Evolutionary conservation across 2,329 filamentous ascomycete species (phyloP).

Genomic region (Penicillium sp.): DNA sequence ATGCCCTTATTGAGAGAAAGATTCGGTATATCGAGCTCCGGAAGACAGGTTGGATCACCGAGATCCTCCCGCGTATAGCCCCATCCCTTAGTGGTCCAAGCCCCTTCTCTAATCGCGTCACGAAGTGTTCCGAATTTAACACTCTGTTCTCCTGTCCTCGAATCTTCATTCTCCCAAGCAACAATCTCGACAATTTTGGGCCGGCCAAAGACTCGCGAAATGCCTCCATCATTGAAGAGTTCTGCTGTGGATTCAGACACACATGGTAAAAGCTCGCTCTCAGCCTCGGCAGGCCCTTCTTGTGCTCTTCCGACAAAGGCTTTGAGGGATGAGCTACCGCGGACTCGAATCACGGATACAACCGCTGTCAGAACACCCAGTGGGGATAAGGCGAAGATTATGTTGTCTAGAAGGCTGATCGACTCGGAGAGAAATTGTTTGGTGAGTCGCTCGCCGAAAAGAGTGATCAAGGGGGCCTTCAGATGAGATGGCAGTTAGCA

Average conservation of each 20-base stretch:
- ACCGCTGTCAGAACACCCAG: slow-evolving; percentile 52
- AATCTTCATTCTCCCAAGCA: slow-evolving; percentile 50
- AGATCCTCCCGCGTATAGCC: slow-evolving; percentile 5
- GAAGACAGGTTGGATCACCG: slow-evolving; percentile 11
- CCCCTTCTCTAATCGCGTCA: slow-evolving; percentile 26
- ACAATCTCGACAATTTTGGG: slow-evolving; percentile 42
- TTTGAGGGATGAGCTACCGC: slow-evolving; percentile 48
- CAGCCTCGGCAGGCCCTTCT: slow-evolving; percentile 47
- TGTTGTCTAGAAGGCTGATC: slow-evolving; percentile 45
- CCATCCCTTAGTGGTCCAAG: slow-evolving; percentile 24
- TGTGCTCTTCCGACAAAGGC: slow-evolving; percentile 52
- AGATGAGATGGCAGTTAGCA: neutral
- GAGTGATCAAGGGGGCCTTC: slow-evolving; percentile 40
- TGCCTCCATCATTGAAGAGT: slow-evolving; percentile 48
- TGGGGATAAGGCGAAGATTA: slow-evolving; percentile 54
- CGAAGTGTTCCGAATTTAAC: slow-evolving; percentile 32
- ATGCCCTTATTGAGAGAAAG: slow-evolving; percentile 43
- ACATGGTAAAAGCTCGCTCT: slow-evolving; percentile 52
- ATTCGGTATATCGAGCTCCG: slow-evolving; percentile 39
- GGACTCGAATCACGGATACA: slow-evolving; percentile 51
- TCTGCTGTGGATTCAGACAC: slow-evolving; percentile 53
- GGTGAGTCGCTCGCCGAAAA: slow-evolving; percentile 54
- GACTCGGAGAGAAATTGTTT: slow-evolving; percentile 56
- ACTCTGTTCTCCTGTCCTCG: slow-evolving; percentile 26
- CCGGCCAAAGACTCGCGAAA: slow-evolving; percentile 42